Base-by-base conservation (phyloP, 352 stramenopile species). In the Phytophthora sojae region DNA sequence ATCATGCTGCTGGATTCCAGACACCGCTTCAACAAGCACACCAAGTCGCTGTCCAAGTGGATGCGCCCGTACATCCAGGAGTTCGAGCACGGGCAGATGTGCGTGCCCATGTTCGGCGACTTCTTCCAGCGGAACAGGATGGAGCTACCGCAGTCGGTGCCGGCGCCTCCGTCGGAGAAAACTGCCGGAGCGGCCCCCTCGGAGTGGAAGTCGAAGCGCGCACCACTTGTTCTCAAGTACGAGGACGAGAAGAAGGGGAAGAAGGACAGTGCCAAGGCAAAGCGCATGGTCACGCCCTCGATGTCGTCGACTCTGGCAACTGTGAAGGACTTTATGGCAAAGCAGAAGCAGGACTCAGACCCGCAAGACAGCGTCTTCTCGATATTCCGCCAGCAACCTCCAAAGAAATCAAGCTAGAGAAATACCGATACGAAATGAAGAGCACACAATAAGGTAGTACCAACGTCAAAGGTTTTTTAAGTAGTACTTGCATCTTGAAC, bases 1-100 rank as follows among this genome's bases (percentile, higher is more conserved):
- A 98, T 99, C 49, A 78, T 99, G 29, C 81, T 99, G 23, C 78
- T 99, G 2, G 98, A 99, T 52, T 95, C 89, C 2, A 81, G 89
- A 5, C 88, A 95, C 73, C 82, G 85, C 4, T 83, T 83, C 29
- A 79, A 90, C 30, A 81, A 76, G 30, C 79, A 93, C 63, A 84
- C 75, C 7, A 79, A 81, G 23, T 93, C 79, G 25, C 77, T 95
- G 6, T 93, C 87, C 45, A 95, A 95, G 73, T 95, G 87, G 87
- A 92, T 93, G 71, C 84, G 87, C 15, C 81, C 85, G 37, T 84
- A 86, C 62, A 82, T 94, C 19, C 83, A 86, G 23, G 85, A 94
- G 59, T 88, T 92, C 32, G 85, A 93, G 53, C 71, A 92, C 51
- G 79, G 82, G 12, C 62, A 92, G 60, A 79, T 91, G 51, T 86